These are phyloP conservation scores for Saururus chinensis DNA, from an alignment of 164 flowering plant genomes.

Conservation along the genomic window DNA sequence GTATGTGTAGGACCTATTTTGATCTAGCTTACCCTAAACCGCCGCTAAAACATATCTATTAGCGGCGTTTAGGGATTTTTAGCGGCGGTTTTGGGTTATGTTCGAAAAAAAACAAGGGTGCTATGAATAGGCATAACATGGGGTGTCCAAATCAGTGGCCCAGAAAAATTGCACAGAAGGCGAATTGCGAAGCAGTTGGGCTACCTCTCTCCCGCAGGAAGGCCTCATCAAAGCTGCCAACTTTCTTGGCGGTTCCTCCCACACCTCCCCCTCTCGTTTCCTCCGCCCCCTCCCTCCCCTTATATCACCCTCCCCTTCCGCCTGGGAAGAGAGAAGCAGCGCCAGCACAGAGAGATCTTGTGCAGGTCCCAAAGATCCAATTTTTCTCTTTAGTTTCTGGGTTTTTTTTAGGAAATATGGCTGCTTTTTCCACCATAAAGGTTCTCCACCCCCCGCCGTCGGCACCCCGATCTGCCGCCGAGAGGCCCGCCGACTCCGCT, in stretches of 20 bases:
- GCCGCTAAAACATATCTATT: too few species aligned
- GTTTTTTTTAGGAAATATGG: conserved; percentile 5
- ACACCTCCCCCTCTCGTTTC: conserved; percentile 14
- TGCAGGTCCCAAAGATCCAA: conserved; percentile 1
- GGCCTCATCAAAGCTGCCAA: neutral
- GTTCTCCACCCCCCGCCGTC: conserved; percentile 18
- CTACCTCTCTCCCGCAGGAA: neutral
- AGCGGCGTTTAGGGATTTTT: too few species aligned
- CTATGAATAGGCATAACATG: too few species aligned
- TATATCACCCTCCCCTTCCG: neutral
- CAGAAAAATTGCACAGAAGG: neutral
- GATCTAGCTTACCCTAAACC: too few species aligned
- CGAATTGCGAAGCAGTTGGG: too few species aligned
- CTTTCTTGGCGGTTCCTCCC: conserved; percentile 17
- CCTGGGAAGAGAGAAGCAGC: too few species aligned
- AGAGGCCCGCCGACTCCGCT: conserved; percentile 11
- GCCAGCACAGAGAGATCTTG: neutral
- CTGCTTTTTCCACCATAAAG: conserved; percentile 28
- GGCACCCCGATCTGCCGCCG: conserved; percentile 23
- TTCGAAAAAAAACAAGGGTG: too few species aligned
- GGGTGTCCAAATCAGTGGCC: too few species aligned
- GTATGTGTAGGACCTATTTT: too few species aligned
- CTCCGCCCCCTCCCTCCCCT: conserved; percentile 23
- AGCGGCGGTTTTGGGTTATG: too few species aligned
- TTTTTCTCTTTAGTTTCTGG: too few species aligned